Evolutionary conservation across 805 yeast genomes (phyloP), one percentile per base, ranked within the genome.

Genomic region (Starmerella sirachaensis): DNA sequence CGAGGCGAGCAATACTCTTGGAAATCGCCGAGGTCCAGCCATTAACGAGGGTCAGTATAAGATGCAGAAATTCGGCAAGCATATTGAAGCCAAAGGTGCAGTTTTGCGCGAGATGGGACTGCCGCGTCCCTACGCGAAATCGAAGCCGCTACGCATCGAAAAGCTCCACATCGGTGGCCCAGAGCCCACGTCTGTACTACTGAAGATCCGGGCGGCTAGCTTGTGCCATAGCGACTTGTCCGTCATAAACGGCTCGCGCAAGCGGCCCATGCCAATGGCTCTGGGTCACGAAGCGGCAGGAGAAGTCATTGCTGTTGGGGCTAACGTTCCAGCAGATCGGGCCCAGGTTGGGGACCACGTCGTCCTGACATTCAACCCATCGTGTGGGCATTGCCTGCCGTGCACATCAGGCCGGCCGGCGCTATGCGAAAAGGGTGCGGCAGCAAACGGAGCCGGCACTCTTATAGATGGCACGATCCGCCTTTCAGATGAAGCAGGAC

Each of bases 201-300:
- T 91, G 60, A 80, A 83, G 63, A 64, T 91, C 42, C 68, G 66
- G 34, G 70, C 80, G 64, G 83, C 96, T 20, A 97, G 96, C 60
- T 94, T 91, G 30, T 91, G 98, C 61, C 97, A 91, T 66, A 91
- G 97, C 29, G 98, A 91, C 60, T 96, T 97, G 22, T 91, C 79
- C 67, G 88, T 97, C 10, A 69, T 91, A 50, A 79, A 93, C 35
- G 98, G 97, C 44, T 72, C 68, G 42, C 91, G 97, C 37, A 95
- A 86, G 65, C 97, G 97, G 52, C 83, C 80, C 5, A 88, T 91
- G 74, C 98, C 98, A 13, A 78, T 76, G 26, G 67, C 91, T 42
- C 68, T 91, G 54, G 98, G 98, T 44, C 98, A 91, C 62, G 98
- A 91, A 63, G 97, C 97, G 62, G 94, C 95, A 25, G 98, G 97